These are phyloP conservation scores for Fusarium palustre DNA, from an alignment of 2,329 filamentous ascomycete genomes.

Conservation along the genomic window DNA sequence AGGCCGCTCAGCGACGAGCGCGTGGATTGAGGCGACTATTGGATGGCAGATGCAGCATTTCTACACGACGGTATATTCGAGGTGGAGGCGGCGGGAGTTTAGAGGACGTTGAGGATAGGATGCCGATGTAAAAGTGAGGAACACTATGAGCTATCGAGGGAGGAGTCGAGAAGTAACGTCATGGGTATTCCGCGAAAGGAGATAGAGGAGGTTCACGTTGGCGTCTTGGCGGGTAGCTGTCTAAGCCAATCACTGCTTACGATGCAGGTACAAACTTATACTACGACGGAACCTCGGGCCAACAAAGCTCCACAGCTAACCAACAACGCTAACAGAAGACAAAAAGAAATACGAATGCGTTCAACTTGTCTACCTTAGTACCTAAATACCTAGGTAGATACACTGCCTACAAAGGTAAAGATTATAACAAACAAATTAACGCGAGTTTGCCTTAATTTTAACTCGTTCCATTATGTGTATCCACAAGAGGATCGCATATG, in stretches of 20 bases:
- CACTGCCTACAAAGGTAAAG: not conserved
- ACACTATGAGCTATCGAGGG: constrained; percentile 35
- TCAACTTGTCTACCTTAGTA: too few relatives aligned
- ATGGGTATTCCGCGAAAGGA: constrained; percentile 47
- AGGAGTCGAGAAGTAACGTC: constrained; percentile 45
- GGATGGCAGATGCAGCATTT: constrained; percentile 49
- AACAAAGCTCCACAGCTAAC: constrained; percentile 29
- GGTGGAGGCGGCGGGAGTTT: constrained; percentile 9
- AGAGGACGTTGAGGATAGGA: constrained; percentile 7
- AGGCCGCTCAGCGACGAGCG: constrained; percentile 49
- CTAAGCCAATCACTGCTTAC: constrained; percentile 37
- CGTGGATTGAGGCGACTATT: constrained; percentile 45
- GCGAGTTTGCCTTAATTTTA: not conserved
- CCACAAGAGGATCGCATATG: not conserved
- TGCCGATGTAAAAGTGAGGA: constrained; percentile 31
- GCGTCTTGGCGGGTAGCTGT: constrained; percentile 43
- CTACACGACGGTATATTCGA: constrained; percentile 41
- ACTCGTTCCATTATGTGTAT: not conserved
- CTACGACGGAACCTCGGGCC: constrained; percentile 26
- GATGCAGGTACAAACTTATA: constrained; percentile 38
- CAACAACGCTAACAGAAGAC: constrained; percentile 3
- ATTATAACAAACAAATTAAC: not conserved
- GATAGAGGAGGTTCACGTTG: constrained; percentile 46
- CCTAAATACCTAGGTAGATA: too few relatives aligned
- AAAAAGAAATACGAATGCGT: constrained; percentile 9